phyloP scores from a whole-genome alignment of 345 rosid genomes.

The Aquilaria yunnanensis region DNA sequence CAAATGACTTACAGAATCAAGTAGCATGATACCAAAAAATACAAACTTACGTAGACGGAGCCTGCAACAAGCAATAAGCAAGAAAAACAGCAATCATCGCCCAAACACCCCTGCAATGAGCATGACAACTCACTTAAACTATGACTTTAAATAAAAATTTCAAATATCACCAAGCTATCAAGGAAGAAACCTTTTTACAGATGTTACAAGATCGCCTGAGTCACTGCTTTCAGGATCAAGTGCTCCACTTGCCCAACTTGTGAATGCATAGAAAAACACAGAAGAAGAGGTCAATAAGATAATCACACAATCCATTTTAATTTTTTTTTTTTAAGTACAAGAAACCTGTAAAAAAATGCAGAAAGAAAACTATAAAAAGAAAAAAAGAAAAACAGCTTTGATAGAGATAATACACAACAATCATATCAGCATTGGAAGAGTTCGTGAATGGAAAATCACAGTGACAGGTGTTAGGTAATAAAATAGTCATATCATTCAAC shows the following conservation, averaged over 20 bases:
- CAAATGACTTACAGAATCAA: background rate
- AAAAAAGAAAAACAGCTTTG: background rate
- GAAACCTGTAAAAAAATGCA: background rate
- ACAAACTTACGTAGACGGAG: conserved; percentile 87
- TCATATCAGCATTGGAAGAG: no score
- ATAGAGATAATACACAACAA: background rate
- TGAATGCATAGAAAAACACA: conserved; percentile 7
- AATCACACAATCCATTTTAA: no score
- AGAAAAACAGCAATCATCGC: conserved; percentile 99
- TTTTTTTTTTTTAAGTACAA: background rate
- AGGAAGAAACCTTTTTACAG: conserved; percentile 76
- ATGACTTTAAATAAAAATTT: conserved; percentile 3
- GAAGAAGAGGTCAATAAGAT: no score
- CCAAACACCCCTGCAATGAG: conserved; percentile 79
- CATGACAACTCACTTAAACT: conserved; percentile 16
- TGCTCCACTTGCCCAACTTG: conserved; percentile 97
- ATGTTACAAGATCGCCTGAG: conserved; percentile 70
- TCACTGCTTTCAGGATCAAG: conserved; percentile 68
- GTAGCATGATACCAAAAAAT: background rate
- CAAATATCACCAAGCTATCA: background rate
- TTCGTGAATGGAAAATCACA: no score
- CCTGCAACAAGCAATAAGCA: conserved; percentile 94
- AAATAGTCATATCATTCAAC: no score
- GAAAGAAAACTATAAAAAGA: background rate
- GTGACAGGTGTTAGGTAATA: no score